Percentiles rank a stretch among this genome's conserved stretches.
Evolutionary conservation across 805 yeast genomes (phyloP).

Genomic region (Zygoascus ofunaensis): DNA sequence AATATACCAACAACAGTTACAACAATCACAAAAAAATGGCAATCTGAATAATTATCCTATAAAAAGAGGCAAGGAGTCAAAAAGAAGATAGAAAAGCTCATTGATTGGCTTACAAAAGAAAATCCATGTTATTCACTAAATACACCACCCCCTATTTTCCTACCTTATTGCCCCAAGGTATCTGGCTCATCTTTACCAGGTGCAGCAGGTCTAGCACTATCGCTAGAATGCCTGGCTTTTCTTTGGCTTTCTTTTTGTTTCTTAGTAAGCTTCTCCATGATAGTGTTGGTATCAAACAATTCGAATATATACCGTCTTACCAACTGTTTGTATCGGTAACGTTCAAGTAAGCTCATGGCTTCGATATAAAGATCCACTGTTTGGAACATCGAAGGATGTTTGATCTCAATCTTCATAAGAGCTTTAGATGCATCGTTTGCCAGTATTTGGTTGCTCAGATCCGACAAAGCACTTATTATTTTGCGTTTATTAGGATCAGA

Average conservation of each 20-base stretch:
- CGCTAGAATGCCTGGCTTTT: constrained; percentile 12
- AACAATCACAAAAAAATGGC: too few relatives aligned
- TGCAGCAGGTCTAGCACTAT: neutral
- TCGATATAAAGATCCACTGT: constrained; percentile 46
- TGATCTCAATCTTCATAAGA: constrained; percentile 44
- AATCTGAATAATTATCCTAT: too few relatives aligned
- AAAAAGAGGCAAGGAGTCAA: too few relatives aligned
- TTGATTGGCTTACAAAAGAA: too few relatives aligned
- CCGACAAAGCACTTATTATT: constrained; percentile 34
- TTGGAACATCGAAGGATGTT: constrained; percentile 45
- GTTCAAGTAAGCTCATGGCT: constrained; percentile 43
- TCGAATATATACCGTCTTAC: constrained; percentile 60
- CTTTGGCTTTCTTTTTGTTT: constrained; percentile 15
- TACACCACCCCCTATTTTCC: neutral
- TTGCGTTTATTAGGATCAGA: constrained; percentile 17
- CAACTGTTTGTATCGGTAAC: constrained; percentile 51
- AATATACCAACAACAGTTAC: too few relatives aligned
- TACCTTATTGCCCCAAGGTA: neutral
- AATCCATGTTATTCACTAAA: too few relatives aligned
- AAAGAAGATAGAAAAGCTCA: too few relatives aligned
- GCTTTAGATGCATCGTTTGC: constrained; percentile 49
- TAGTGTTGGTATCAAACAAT: constrained; percentile 44
- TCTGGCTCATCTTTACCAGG: too few relatives aligned
- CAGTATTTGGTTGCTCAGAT: constrained; percentile 46
- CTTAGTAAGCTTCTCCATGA: constrained; percentile 42